A percentile compares a stretch with the other conserved stretches of the same genome.
Evolutionary conservation across 2,329 filamentous ascomycete species (phyloP).

Genomic region (Tolypocladium cylindrosporum): DNA sequence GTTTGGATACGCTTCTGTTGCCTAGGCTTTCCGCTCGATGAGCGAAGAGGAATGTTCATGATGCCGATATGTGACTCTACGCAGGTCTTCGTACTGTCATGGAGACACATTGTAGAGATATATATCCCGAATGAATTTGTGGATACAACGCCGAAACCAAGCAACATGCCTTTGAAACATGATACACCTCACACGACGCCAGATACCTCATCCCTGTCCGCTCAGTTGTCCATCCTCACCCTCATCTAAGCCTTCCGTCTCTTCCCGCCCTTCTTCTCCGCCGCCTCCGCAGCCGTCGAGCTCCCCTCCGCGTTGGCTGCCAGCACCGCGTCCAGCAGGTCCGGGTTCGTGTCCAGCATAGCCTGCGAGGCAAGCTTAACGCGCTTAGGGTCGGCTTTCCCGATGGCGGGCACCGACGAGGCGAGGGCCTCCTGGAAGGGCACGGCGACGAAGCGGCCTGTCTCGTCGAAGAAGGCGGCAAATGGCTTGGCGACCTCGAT

Average conservation of each 20-base stretch:
- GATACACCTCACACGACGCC: not conserved
- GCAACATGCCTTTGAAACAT: not conserved
- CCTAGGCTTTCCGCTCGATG: not conserved
- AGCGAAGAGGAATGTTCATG: not conserved
- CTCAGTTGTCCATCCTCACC: not conserved
- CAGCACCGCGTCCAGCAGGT: conserved; percentile 38
- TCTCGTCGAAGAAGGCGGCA: conserved; percentile 64
- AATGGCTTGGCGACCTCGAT: conserved; percentile 55
- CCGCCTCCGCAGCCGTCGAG: conserved; percentile 21
- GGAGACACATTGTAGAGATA: not conserved
- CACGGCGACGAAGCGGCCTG: conserved; percentile 60
- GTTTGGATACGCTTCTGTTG: not conserved
- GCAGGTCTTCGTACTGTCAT: not conserved
- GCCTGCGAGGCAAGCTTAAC: conserved; percentile 27
- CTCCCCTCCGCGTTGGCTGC: conserved; percentile 20
- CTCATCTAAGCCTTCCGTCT: conserved; percentile 31
- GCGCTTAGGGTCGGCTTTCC: conserved; percentile 53
- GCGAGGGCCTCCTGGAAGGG: conserved; percentile 75
- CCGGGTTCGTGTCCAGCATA: conserved; percentile 29
- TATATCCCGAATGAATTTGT: not conserved
- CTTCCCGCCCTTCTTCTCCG: conserved; percentile 32
- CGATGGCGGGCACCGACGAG: conserved; percentile 54
- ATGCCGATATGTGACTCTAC: too few relatives aligned
- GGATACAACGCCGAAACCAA: not conserved
- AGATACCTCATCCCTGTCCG: too few relatives aligned